Conservation (phyloP, 768 basidiomycete genomes). For the Phylloporus arenicola region DNA sequence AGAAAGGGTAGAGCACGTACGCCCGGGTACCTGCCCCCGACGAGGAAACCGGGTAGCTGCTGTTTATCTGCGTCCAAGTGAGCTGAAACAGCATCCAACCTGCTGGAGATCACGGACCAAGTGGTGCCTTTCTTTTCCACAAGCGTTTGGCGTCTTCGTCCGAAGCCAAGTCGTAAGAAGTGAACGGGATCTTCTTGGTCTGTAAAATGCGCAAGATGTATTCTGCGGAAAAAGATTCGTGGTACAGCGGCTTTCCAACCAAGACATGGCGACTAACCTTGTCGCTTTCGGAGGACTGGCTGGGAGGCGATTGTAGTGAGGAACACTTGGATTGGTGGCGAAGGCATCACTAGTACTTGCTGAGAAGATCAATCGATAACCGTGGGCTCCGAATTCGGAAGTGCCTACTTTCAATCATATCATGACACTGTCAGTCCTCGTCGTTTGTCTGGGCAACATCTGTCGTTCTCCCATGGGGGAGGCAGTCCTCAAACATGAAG, state of each 20-base stretch:
- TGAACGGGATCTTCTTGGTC: conserved; percentile 79
- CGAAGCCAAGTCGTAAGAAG: conserved; percentile 78
- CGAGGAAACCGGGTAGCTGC: conserved; percentile 77
- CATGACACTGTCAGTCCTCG: conserved; percentile 50
- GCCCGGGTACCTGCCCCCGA: conserved; percentile 72
- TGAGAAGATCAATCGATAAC: conserved; percentile 3
- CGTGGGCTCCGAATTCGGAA: conserved; percentile 1
- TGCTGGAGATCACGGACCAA: conserved; percentile 35
- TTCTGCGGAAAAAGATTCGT: conserved; percentile 39
- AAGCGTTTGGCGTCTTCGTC: conserved; percentile 74
- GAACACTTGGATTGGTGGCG: conserved; percentile 78
- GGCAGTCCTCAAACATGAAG: conserved; percentile 71
- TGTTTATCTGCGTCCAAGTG: conserved; percentile 56
- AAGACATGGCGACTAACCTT: conserved; percentile 45
- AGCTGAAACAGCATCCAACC: background rate
- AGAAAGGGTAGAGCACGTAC: conserved; percentile 39
- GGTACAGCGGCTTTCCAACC: background rate
- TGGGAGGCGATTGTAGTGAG: conserved; percentile 87
- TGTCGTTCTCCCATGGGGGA: conserved; percentile 93
- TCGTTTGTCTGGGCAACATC: conserved; percentile 82
- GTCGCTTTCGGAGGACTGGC: conserved; percentile 68
- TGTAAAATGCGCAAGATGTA: conserved; percentile 78
- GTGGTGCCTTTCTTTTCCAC: conserved; percentile 79
- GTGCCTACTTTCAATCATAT: background rate
- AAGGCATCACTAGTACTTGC: conserved; percentile 54